Base-by-base conservation (phyloP, 768 basidiomycete species). In the Lyophyllum shimeji region DNA sequence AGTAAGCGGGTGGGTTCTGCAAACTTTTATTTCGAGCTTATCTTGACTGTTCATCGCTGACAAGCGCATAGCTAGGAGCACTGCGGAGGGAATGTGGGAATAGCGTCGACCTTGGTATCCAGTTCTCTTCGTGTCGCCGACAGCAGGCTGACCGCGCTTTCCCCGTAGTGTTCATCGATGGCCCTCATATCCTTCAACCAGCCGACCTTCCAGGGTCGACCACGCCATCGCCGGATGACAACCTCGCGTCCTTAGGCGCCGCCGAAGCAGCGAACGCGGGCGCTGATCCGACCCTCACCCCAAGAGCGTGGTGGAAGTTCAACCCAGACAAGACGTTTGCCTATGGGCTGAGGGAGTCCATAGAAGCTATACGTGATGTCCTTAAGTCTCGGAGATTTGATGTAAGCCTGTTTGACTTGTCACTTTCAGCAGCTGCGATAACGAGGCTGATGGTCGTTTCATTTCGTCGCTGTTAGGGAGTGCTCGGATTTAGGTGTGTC, bases 401-500 rank as follows among this genome's bases (percentile, higher is more conserved):
- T 71, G 90, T 89, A 59, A 56, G 85, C 72, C 34, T 18, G 8
- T 33, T 52, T 13, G 61, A 42, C 24, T 50, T 53, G 40, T 54
- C n/a, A n/a, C 25, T 42, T 39, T 18, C 23, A 42, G 60, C 49
- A 43, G 43, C 52, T n/a, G 39, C 39, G 42, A 45, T 6, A 43
- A 56, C 29, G 57, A 55, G 51, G 50, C 52, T 37, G 31, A 52
- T 40, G n/a, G n/a, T n/a, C n/a, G 60, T 40, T 20, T 29, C n/a
- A 33, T 52, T 31, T 46, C 42, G 37, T 23, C 46, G 48, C 37
- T 37, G 40, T 18, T 61, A 92, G 89, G 90, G 89, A 24, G 81
- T 92, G 7, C 79, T 93, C 63, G 90, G 90, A 6, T 92, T 92
- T 66, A 91, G 89, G 87, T 85, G 70, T 55, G 56, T 47, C 43